phyloP scores from a whole-genome alignment of 257 asterid genomes.

The Oldenlandia corymbosa region DNA sequence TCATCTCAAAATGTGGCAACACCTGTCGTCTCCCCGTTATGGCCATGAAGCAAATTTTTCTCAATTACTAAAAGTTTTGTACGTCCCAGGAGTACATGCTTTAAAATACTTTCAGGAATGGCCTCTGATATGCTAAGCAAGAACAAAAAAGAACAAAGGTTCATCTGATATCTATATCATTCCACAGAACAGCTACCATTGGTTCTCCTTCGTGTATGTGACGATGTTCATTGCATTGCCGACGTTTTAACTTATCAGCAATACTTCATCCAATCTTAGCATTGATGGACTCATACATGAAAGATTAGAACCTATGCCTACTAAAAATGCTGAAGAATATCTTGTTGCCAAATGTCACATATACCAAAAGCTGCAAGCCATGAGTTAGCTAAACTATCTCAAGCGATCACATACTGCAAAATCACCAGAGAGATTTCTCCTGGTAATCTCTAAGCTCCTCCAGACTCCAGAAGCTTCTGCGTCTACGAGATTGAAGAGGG shows the following conservation, averaged over 20 bases:
- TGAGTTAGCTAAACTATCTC: not conserved
- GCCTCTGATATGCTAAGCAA: not conserved
- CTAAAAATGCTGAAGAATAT: not conserved
- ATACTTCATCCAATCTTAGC: not conserved
- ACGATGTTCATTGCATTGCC: not conserved
- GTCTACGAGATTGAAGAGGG: not conserved
- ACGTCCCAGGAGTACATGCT: not conserved
- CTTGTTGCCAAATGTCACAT: not conserved
- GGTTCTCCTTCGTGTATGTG: not conserved
- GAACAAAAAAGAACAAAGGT: not conserved
- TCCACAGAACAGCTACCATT: not conserved
- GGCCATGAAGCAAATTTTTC: not conserved
- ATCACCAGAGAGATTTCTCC: not conserved
- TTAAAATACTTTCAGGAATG: not conserved
- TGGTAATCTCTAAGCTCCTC: not conserved
- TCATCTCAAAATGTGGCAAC: not conserved
- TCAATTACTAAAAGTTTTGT: not conserved
- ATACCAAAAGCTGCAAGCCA: constrained; percentile 1
- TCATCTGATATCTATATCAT: not conserved
- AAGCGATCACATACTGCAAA: not conserved
- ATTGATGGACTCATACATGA: not conserved
- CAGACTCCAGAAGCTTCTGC: not conserved
- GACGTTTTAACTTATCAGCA: not conserved
- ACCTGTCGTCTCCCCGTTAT: constrained; percentile 1
- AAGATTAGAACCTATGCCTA: not conserved